phyloP scores from a whole-genome alignment of 208 protist genomes.

The Trypanosoma caninum region DNA sequence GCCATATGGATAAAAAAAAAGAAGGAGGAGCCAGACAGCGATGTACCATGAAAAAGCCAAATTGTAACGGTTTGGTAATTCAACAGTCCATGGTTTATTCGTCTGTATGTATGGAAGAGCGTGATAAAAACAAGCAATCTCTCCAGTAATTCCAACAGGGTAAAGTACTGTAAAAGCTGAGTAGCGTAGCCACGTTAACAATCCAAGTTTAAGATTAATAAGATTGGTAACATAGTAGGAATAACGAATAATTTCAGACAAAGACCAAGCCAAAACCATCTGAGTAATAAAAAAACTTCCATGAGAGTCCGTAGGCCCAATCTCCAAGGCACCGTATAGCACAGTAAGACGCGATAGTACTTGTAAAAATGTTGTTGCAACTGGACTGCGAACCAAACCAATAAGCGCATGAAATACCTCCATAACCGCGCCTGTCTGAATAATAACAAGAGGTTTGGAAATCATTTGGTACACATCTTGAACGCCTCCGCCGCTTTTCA shows the following conservation, averaged over 20 bases:
- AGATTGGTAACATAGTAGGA: slow-evolving; percentile 79
- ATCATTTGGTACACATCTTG: slow-evolving; percentile 64
- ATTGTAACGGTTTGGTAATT: slow-evolving; percentile 82
- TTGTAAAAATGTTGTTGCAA: slow-evolving; percentile 84
- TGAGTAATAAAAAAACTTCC: slow-evolving; percentile 50
- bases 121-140: slow-evolving; percentile 79
- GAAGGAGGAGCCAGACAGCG: slow-evolving; percentile 59
- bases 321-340: slow-evolving; percentile 71
- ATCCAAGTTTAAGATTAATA: slow-evolving; percentile 27
- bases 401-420: slow-evolving; percentile 82
- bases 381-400: slow-evolving; percentile 71
- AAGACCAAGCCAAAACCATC: slow-evolving; percentile 82
- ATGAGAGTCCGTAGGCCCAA: slow-evolving; percentile 46
- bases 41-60: slow-evolving; percentile 80
- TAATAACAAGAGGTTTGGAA: slow-evolving; percentile 58
- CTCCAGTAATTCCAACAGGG: slow-evolving; percentile 85
- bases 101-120: slow-evolving; percentile 62
- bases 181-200: slow-evolving; percentile 87
- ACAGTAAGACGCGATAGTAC: slow-evolving; percentile 83
- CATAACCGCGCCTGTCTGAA: slow-evolving; percentile 77
- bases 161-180: slow-evolving; percentile 89
- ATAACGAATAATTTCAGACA: slow-evolving; percentile 89
- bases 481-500: slow-evolving; percentile 27
- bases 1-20: slow-evolving; percentile 72
- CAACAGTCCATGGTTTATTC: slow-evolving; percentile 59